Percentiles rank a stretch among this genome's conserved stretches.
Conservation (phyloP, 345 rosid species). For the Acer campestre region DNA sequence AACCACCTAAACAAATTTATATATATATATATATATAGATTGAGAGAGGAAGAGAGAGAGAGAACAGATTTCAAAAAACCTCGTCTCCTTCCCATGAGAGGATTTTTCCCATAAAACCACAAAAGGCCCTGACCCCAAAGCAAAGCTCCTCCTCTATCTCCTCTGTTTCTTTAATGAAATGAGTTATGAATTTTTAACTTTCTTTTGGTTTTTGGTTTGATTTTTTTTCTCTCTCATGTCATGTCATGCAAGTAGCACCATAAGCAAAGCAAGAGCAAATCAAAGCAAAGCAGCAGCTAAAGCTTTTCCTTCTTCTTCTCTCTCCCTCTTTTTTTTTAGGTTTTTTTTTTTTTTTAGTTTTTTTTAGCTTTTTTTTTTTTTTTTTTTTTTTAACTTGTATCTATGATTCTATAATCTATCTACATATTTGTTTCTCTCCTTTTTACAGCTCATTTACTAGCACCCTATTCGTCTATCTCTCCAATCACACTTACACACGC, state of each 20-base stretch:
- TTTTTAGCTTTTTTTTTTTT: neutral
- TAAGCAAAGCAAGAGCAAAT: neutral
- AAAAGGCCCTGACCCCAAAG: conserved; percentile 32
- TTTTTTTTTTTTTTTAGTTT: neutral
- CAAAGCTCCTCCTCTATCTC: conserved; percentile 1
- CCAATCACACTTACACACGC: conserved; percentile 22
- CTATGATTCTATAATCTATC: too few species aligned
- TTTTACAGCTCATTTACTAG: conserved; percentile 57
- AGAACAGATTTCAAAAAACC: conserved; percentile 31
- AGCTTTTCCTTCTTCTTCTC: neutral
- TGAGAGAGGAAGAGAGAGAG: neutral
- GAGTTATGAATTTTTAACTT: neutral
- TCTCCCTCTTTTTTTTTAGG: too few species aligned
- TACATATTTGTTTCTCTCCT: conserved; percentile 32
- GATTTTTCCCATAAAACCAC: conserved; percentile 34
- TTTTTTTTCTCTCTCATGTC: conserved; percentile 39
- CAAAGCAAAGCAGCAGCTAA: neutral
- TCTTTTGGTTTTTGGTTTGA: neutral
- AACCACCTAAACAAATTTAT: neutral
- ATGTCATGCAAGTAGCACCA: conserved; percentile 54
- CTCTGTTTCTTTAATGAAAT: neutral
- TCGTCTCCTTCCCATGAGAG: conserved; percentile 41
- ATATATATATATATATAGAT: neutral
- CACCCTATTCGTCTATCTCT: conserved; percentile 16
- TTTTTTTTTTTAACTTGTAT: conserved; percentile 5